Evolutionary conservation across 495 filamentous ascomycete genomes (phyloP), one percentile per base, ranked within the genome.

Genomic region (Elasticomyces elasticus): DNA sequence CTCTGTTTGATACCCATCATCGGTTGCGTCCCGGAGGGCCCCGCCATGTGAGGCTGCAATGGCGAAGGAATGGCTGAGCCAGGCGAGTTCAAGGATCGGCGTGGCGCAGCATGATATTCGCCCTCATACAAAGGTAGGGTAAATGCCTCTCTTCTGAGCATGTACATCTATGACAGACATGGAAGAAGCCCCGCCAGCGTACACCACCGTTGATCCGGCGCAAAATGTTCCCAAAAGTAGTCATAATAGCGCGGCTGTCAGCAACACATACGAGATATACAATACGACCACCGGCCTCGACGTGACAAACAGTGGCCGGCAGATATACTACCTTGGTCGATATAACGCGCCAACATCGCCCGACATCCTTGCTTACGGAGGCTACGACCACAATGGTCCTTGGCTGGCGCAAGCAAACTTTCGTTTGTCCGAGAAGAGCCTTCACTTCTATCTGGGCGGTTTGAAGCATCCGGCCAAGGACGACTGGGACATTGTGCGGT

Each of bases 401-500:
- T 23, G 27, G 22, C 44, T 48, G 11, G 44, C 44, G 12, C 44
- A n/a, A 7, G 44, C 44, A 10, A 17, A 48, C 5, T 26, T 48
- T 17, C 5, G 5, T 9, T 5, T 6, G 22, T 23, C 6, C 22
- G 44, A 48, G 5, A 25, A 48, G 22, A 23, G 27, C 44, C 15
- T 48, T 23, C 10, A 7, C 5, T 24, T 48, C 7, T 48, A 48
- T 17, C 44, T 48, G 5, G 44, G 44, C 26, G 44, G 44, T 15
- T 23, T 48, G 26, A 48, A 25, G 22, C 22, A 48, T 17, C 44
- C 44, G 11, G 11, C 6, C 22, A 15, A 13, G 10, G 13, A 25
- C 26, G 44, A 48, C 23, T 48, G 44, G 44, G 26, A 48, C 44
- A 26, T 48, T 6, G 44, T 48, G 5, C 44, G 44, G 11, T 26